These are phyloP conservation scores for Copromyces sp. DNA, from an alignment of 495 filamentous ascomycete genomes.

Conservation along the genomic window DNA sequence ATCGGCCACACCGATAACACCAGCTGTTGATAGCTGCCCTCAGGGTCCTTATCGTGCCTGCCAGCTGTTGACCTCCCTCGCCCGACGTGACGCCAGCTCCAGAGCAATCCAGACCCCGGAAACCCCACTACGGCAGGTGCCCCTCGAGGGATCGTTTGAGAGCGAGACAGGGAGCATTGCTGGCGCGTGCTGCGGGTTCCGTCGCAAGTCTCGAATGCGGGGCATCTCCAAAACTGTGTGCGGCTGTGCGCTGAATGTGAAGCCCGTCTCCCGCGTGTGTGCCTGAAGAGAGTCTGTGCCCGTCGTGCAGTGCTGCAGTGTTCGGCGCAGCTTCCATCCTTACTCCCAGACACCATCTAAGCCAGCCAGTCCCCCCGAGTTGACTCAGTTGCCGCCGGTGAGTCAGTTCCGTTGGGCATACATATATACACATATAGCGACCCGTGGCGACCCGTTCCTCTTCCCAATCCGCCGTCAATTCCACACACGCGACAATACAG, in stretches of 20 bases:
- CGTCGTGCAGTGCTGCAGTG: not conserved
- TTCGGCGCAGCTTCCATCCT: not conserved
- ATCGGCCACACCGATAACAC: not conserved
- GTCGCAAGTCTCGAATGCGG: not conserved
- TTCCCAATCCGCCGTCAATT: not conserved
- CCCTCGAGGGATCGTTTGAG: not conserved
- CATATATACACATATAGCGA: not conserved
- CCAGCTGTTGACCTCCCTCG: not conserved
- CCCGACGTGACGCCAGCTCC: not conserved
- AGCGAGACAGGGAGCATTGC: not conserved
- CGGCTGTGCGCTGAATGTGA: not conserved
- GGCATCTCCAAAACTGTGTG: not conserved
- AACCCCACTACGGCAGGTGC: not conserved
- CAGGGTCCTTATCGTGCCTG: not conserved
- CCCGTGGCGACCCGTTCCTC: not conserved
- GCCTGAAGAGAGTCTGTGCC: not conserved
- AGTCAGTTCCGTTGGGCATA: not conserved
- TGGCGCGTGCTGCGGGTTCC: not conserved
- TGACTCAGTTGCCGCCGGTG: constrained; percentile 1
- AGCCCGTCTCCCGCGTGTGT: not conserved
- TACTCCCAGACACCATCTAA: not conserved
- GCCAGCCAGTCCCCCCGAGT: not conserved
- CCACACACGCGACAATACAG: not conserved
- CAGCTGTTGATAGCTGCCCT: not conserved
- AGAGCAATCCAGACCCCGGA: not conserved